A percentile compares a stretch with the other conserved stretches of the same genome.
Conservation (phyloP, 371 early-diverging fungal genomes). For the Parasitella parasitica region DNA sequence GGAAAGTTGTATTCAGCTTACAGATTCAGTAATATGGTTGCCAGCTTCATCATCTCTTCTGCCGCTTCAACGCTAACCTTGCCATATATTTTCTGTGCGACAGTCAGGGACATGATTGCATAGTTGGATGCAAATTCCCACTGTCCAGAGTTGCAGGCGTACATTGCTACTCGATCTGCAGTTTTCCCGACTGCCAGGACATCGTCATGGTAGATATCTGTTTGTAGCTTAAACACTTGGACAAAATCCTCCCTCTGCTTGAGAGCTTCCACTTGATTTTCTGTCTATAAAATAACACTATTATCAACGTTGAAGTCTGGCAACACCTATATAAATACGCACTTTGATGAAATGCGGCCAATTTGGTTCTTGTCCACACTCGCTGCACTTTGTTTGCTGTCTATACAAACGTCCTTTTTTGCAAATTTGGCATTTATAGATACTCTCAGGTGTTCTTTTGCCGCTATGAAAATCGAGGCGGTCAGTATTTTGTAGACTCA, state of each 20-base stretch:
- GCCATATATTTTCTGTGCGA: constrained; percentile 23
- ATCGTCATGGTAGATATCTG: constrained; percentile 14
- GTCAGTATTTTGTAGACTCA: no score
- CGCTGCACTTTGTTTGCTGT: constrained; percentile 4
- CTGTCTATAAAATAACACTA: constrained; percentile 1
- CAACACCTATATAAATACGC: background rate
- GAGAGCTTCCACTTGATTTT: background rate
- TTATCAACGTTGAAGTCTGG: background rate
- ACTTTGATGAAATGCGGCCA: constrained; percentile 16
- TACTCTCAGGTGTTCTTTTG: background rate
- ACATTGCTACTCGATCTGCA: constrained; percentile 21
- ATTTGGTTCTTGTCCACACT: constrained; percentile 8
- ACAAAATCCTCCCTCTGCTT: background rate
- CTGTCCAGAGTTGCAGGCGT: constrained; percentile 5
- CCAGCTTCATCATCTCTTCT: constrained; percentile 35
- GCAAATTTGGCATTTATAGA: constrained; percentile 26
- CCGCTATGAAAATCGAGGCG: background rate
- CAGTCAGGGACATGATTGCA: constrained; percentile 16
- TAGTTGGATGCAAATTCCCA: constrained; percentile 14
- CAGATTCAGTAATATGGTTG: constrained; percentile 24
- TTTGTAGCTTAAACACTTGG: constrained; percentile 8
- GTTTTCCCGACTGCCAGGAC: constrained; percentile 21
- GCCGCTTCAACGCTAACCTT: constrained; percentile 28
- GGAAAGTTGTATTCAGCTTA: background rate
- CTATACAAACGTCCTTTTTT: constrained; percentile 11